These are phyloP conservation scores for Moricandia moricandioides DNA, from an alignment of 345 rosid species.

Conservation along the genomic window DNA sequence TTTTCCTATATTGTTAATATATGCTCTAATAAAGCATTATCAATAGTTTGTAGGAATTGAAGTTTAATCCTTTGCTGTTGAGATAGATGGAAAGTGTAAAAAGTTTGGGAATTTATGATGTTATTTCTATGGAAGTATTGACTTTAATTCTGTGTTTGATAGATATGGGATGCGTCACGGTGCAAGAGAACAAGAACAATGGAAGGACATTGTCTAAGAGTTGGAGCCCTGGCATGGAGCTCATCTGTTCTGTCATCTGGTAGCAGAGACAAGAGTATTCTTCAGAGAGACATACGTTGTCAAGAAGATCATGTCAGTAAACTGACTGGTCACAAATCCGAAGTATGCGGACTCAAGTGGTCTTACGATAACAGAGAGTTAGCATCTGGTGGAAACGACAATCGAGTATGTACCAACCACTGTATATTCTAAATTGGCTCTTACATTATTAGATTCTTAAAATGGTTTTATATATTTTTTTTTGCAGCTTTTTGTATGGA, in stretches of 20 bases:
- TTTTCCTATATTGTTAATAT: slow-evolving; percentile 1
- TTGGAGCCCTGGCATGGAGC: slow-evolving; percentile 94
- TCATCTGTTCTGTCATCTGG: slow-evolving; percentile 86
- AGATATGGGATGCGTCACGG: slow-evolving; percentile 96
- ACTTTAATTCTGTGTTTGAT: slow-evolving; percentile 2
- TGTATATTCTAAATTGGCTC: background rate
- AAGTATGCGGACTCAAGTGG: slow-evolving; percentile 98
- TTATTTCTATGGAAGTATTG: background rate
- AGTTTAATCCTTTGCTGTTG: no score
- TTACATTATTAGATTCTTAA: slow-evolving; percentile 1
- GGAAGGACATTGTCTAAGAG: slow-evolving; percentile 97
- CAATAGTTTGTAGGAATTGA: slow-evolving; percentile 5
- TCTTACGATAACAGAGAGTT: slow-evolving; percentile 92
- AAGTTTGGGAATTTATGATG: background rate
- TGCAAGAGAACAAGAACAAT: slow-evolving; percentile 83
- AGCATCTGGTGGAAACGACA: slow-evolving; percentile 98
- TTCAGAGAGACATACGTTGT: slow-evolving; percentile 78
- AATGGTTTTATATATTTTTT: slow-evolving; percentile 1
- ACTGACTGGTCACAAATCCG: slow-evolving; percentile 91
- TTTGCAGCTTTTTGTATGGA: slow-evolving; percentile 94
- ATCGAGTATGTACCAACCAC: slow-evolving; percentile 50
- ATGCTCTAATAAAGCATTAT: background rate
- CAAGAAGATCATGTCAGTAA: slow-evolving; percentile 86
- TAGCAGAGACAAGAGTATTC: slow-evolving; percentile 92
- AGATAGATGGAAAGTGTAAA: no score